A percentile compares a stretch with the other conserved stretches of the same genome.
These are phyloP conservation scores for Cymbomonas tetramitiformis DNA, from an alignment of 139 green algal species.

Conservation along the genomic window DNA sequence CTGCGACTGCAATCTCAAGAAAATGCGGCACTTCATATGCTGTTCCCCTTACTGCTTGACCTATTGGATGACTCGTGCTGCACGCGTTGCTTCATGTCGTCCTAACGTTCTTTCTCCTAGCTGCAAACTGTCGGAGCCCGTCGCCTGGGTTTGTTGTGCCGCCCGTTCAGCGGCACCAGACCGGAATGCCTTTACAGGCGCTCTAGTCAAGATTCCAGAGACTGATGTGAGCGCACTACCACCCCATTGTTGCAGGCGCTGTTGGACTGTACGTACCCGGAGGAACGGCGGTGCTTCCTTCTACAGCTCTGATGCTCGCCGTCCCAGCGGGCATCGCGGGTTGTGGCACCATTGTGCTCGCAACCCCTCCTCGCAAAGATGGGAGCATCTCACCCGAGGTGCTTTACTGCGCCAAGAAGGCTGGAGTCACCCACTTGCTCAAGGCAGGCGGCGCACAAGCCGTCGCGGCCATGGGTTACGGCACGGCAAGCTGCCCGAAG, in stretches of 20 bases:
- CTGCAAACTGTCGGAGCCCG: too few relatives aligned
- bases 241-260: too few relatives aligned
- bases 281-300: constrained; percentile 87
- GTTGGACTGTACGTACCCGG: constrained; percentile 94
- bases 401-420: constrained; percentile 86
- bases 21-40: too few relatives aligned
- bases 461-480: constrained; percentile 89
- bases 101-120: too few relatives aligned
- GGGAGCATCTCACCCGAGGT: constrained; percentile 68
- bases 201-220: too few relatives aligned
- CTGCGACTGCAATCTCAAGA: too few relatives aligned
- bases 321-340: constrained; percentile 67
- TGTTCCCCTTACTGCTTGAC: too few relatives aligned
- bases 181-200: too few relatives aligned
- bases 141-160: too few relatives aligned
- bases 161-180: too few relatives aligned
- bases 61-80: too few relatives aligned
- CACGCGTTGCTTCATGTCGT: too few relatives aligned
- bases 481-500: constrained; percentile 82
- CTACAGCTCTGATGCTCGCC: constrained; percentile 83
- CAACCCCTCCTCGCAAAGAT: constrained; percentile 74
- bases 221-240: constrained; percentile 14
- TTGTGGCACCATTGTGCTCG: constrained; percentile 82
- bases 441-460: constrained; percentile 85
- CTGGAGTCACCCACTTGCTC: constrained; percentile 87